Conservation (phyloP, 2,329 filamentous ascomycete species). For the Huntiella abstrusa region DNA sequence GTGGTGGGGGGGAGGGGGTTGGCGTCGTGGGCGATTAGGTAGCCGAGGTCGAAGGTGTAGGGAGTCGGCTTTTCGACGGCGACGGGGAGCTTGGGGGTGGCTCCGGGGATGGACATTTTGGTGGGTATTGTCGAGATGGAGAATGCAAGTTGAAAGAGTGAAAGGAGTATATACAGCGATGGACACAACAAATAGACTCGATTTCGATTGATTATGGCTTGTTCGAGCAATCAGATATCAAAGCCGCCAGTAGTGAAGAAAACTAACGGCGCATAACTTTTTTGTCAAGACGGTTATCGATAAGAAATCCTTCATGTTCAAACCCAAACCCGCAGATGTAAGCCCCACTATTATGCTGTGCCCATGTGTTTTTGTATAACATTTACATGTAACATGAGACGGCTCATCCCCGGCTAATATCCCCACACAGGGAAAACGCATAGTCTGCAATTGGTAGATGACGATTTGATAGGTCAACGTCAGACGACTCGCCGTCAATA, state of each 20-base stretch:
- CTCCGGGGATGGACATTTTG: slow-evolving; percentile 20
- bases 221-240: background rate
- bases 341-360: too few relatives aligned
- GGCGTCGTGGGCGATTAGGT: slow-evolving; percentile 69
- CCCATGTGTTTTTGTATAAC: too few relatives aligned
- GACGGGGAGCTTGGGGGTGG: slow-evolving; percentile 35
- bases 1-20: slow-evolving; percentile 49
- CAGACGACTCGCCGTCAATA: background rate
- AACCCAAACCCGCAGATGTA: too few relatives aligned
- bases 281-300: background rate
- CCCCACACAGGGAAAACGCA: too few relatives aligned
- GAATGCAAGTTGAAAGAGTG: background rate
- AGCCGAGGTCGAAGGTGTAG: slow-evolving; percentile 81
- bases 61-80: slow-evolving; percentile 67
- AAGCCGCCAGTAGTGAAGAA: background rate
- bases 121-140: background rate
- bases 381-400: too few relatives aligned
- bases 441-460: too few relatives aligned
- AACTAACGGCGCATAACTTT: background rate
- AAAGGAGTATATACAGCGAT: too few relatives aligned
- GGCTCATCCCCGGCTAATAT: too few relatives aligned
- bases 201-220: background rate
- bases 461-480: background rate
- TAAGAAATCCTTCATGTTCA: too few relatives aligned
- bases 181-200: too few relatives aligned